Conservation (phyloP, 306 rosid species). For the Cucurbita ficifolia region DNA sequence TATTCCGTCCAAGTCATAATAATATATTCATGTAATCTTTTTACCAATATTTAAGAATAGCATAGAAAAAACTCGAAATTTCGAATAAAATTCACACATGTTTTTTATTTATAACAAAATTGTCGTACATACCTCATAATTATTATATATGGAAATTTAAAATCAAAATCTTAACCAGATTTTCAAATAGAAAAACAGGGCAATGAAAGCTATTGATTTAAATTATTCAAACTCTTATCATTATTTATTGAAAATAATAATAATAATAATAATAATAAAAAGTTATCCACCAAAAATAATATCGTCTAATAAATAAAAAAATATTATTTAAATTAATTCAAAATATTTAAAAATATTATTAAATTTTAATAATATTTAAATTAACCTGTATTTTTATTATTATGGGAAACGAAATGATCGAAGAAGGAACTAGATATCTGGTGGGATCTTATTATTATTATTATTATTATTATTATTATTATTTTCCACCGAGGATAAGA, state of each 20-base stretch:
- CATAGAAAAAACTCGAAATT: too few species aligned
- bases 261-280: background rate
- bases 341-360: too few species aligned
- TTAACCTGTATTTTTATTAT: slow-evolving; percentile 14
- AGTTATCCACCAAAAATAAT: too few species aligned
- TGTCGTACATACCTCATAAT: too few species aligned
- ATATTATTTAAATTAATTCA: too few species aligned
- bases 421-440: slow-evolving; percentile 29
- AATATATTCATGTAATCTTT: too few species aligned
- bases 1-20: too few species aligned
- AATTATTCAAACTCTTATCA: background rate
- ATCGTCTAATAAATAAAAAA: too few species aligned
- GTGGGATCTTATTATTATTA: slow-evolving; percentile 27
- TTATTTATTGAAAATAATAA: background rate
- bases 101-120: too few species aligned
- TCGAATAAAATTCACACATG: too few species aligned
- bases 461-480: slow-evolving; percentile 6
- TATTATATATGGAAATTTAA: background rate
- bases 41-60: too few species aligned
- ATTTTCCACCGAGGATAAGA: slow-evolving; percentile 20
- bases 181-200: background rate
- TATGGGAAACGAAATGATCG: slow-evolving; percentile 10
- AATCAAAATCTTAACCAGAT: background rate
- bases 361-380: too few species aligned
- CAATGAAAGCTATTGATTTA: background rate